Conservation (phyloP, 768 basidiomycete genomes). For the Amanita subjunquillea region DNA sequence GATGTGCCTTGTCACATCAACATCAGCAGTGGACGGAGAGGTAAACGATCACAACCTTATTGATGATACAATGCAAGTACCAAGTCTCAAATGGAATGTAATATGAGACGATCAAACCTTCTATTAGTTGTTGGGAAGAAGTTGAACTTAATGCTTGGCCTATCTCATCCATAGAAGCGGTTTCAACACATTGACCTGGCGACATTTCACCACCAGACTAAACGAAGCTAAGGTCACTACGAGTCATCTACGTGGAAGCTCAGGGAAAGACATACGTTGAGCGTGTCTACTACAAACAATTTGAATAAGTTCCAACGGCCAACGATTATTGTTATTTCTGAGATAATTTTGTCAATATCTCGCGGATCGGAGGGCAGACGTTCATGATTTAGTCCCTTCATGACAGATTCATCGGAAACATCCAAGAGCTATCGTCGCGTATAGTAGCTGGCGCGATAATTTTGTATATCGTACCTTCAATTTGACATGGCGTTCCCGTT, state of each 20-base stretch:
- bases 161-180: background rate
- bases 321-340: constrained; percentile 83
- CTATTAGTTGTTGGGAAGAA: constrained; percentile 47
- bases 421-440: constrained; percentile 28
- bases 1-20: constrained; percentile 58
- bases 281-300: background rate
- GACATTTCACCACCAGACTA: constrained; percentile 2
- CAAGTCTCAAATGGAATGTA: constrained; percentile 88
- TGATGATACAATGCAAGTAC: constrained; percentile 80
- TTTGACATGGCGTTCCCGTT: constrained; percentile 78
- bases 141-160: constrained; percentile 18
- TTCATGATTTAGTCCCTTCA: constrained; percentile 24
- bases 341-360: constrained; percentile 85
- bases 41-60: constrained; percentile 48
- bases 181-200: background rate
- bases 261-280: background rate
- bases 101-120: constrained; percentile 57
- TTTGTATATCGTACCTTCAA: constrained; percentile 45
- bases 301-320: constrained; percentile 88
- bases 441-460: background rate
- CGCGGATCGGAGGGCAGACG: constrained; percentile 68
- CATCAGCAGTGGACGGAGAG: background rate
- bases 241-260: background rate
- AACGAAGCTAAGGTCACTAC: constrained; percentile 5
- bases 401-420: constrained; percentile 24